Percentiles rank a stretch among this genome's conserved stretches.
Evolutionary conservation across 2,329 filamentous ascomycete species (phyloP).

Genomic region (Coniochaeta prunicola): DNA sequence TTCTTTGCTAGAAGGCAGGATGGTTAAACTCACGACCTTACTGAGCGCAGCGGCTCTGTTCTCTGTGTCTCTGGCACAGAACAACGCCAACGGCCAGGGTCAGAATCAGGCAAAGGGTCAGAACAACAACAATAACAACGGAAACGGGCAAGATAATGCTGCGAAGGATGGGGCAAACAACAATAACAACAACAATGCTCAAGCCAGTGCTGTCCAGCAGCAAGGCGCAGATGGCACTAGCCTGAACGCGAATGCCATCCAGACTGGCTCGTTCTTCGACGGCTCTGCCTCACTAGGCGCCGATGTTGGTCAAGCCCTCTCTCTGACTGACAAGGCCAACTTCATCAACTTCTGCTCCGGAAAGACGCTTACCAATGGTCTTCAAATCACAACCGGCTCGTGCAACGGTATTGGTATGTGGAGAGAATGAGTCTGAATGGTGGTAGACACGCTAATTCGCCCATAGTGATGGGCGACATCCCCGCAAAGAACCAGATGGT

Average conservation of each 20-base stretch:
- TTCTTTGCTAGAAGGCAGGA: background rate
- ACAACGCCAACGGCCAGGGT: slow-evolving; percentile 1
- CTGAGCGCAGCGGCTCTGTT: background rate
- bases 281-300: slow-evolving; percentile 3
- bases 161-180: background rate
- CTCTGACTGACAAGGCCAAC: slow-evolving; percentile 38
- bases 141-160: background rate
- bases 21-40: background rate
- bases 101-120: slow-evolving; percentile 5
- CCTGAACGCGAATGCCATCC: background rate
- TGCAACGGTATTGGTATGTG: slow-evolving; percentile 41
- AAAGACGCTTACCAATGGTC: slow-evolving; percentile 46
- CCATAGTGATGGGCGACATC: slow-evolving; percentile 45
- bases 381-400: slow-evolving; percentile 39
- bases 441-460: background rate
- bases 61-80: background rate
- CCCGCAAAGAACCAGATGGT: slow-evolving; percentile 44
- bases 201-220: background rate
- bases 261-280: slow-evolving; percentile 1
- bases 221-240: background rate
- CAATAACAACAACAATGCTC: background rate
- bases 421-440: background rate
- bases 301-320: slow-evolving; percentile 2
- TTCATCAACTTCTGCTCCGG: slow-evolving; percentile 55
- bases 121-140: slow-evolving; percentile 1